These are phyloP conservation scores for Xylaria multiplex DNA, from an alignment of 2,329 filamentous ascomycete species.

Conservation along the genomic window DNA sequence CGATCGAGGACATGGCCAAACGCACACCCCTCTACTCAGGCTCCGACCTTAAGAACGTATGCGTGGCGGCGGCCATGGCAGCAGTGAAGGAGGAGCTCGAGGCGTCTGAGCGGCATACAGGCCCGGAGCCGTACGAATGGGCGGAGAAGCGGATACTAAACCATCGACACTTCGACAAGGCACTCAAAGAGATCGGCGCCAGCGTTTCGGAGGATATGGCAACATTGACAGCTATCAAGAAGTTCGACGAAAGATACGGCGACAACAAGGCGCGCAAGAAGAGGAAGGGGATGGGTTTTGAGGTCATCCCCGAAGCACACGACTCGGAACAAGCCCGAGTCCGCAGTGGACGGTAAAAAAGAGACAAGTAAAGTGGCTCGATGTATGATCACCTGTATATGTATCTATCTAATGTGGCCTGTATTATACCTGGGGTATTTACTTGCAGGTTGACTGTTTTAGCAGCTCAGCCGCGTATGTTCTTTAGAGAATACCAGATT, in stretches of 20 bases:
- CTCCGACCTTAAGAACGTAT: conserved; percentile 84
- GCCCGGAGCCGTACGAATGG: conserved; percentile 62
- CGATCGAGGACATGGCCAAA: conserved; percentile 69
- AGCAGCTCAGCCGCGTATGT: background rate
- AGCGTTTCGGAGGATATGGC: conserved; percentile 95
- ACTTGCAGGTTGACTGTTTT: background rate
- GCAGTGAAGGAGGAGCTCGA: conserved; percentile 78
- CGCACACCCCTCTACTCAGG: conserved; percentile 82
- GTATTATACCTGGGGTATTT: conserved; percentile 20
- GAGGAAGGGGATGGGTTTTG: conserved; percentile 68
- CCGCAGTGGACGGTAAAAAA: conserved; percentile 32
- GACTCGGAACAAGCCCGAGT: conserved; percentile 60
- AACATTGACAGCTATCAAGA: conserved; percentile 83
- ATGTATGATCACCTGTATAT: conserved; percentile 25
- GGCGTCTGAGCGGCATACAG: conserved; percentile 45
- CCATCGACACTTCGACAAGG: conserved; percentile 81
- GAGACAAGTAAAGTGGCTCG: no score
- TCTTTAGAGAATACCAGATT: conserved; percentile 11
- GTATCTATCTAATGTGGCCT: conserved; percentile 21
- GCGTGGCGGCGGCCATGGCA: conserved; percentile 80
- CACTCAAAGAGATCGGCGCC: conserved; percentile 87
- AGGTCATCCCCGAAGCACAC: conserved; percentile 53
- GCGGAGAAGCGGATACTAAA: conserved; percentile 75
- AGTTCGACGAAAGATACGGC: conserved; percentile 96
- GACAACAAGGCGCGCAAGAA: conserved; percentile 73